Evolutionary conservation across 1,139 yeast species (phyloP).

Genomic region (Magnusiomyces clavatus): DNA sequence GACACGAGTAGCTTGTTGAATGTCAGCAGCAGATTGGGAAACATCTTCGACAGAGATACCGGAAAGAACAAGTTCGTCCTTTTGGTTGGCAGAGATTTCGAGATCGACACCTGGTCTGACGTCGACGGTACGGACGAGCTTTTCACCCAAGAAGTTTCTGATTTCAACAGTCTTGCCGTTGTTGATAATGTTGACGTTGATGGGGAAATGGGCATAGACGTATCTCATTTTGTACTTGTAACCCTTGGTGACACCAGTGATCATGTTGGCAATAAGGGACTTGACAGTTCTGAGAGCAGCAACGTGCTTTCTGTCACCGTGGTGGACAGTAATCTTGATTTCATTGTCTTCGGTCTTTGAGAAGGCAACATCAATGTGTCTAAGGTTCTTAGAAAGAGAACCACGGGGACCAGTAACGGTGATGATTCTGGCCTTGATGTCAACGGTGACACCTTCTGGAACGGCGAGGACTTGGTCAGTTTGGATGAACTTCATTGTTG

Average conservation of each 20-base stretch:
- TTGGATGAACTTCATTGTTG: conserved; percentile 82
- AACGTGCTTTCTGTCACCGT: conserved; percentile 99
- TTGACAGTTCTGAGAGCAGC: conserved; percentile 99
- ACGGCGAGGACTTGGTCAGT: conserved; percentile 85
- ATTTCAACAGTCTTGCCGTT: conserved; percentile 80
- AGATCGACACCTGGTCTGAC: conserved; percentile 89
- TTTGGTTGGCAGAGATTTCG: conserved; percentile 73
- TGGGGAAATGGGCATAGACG: conserved; percentile 99
- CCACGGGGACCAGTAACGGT: conserved; percentile 99
- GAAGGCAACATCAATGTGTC: conserved; percentile 95
- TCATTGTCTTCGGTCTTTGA: conserved; percentile 59
- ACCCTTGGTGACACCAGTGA: conserved; percentile 99
- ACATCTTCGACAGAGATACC: conserved; percentile 99
- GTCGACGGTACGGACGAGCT: conserved; percentile 82
- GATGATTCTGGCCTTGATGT: conserved; percentile 86
- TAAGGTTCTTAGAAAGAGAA: conserved; percentile 79
- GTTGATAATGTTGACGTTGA: conserved; percentile 88
- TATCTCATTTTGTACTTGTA: conserved; percentile 99
- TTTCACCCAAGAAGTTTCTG: conserved; percentile 99
- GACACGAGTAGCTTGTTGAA: conserved; percentile 97
- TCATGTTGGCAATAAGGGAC: conserved; percentile 86
- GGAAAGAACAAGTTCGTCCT: conserved; percentile 86
- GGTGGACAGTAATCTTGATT: conserved; percentile 88
- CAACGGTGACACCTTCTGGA: conserved; percentile 91
- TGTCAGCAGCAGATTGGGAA: conserved; percentile 97